Base-by-base conservation (phyloP, 2,329 filamentous ascomycete species). In the Monascus ruber region DNA sequence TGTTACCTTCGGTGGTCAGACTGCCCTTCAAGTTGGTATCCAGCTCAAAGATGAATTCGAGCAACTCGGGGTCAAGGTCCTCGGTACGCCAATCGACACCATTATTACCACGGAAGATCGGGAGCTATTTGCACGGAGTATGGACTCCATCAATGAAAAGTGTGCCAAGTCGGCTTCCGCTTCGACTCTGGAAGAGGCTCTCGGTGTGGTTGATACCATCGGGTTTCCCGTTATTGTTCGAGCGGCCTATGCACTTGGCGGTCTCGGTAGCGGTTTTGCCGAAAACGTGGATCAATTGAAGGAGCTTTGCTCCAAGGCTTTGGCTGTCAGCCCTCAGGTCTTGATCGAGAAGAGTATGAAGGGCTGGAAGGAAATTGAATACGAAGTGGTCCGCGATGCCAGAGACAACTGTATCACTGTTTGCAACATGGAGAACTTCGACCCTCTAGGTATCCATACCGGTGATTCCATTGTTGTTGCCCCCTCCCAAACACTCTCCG, bases 351-450 rank as follows among this genome's bases (percentile, higher is more conserved):
- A 85, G 62, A 94, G 86, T 69, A 96, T 98, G 89, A 96, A 96
- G 71, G 91, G 91, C 43, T 98, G 91, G 91, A 98, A 98, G 66
- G 91, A 98, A 66, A 93, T 96, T 47, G 91, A 98, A 64, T 98
- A 96, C 59, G 91, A 98, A 64, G 91, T 96, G 45, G 91, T 98
- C 32, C 83, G 91, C 55, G 91, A 96, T 70, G 83, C 81, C 41
- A 80, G 86, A 53, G 88, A 98, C 69, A 96, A 96, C 74, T 98
- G 91, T 62, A 96, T 98, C 60, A 98, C 91, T 5, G 91, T 98
- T 45, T 98, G 91, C 65, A 98, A 98, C 71, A 96, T 98, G 91
- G 91, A 98, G 70, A 98, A 98, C 69, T 98, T 98, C 56, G 91
- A 98, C 62, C 91, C 91, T 40, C 79, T 98, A 1, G 91, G 91